Conservation (phyloP, 192 early-diverging fungal species). For the Coemansia sp. region DNA sequence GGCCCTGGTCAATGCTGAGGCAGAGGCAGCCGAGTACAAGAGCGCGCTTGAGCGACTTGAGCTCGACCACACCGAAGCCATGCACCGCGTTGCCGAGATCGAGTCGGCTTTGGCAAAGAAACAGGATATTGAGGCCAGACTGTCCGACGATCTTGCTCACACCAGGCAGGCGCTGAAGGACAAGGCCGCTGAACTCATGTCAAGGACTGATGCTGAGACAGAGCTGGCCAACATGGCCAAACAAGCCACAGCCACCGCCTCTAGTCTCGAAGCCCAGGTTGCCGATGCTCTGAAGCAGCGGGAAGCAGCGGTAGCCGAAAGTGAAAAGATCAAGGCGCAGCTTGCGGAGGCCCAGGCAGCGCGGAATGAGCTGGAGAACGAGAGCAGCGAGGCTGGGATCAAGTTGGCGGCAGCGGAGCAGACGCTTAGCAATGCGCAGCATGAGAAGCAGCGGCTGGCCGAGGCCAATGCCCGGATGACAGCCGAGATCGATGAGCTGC, state of each 20-base stretch:
- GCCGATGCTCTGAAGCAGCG: conserved; percentile 12
- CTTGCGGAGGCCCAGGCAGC: conserved; percentile 16
- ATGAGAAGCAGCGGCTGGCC: conserved; percentile 40
- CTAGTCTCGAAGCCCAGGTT: conserved; percentile 23
- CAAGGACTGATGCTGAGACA: conserved; percentile 7
- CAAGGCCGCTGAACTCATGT: conserved; percentile 27
- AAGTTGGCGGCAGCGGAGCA: conserved; percentile 62
- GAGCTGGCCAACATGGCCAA: conserved; percentile 28
- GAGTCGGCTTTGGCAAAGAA: conserved; percentile 29
- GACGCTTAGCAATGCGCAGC: conserved; percentile 30
- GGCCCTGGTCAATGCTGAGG: conserved; percentile 56
- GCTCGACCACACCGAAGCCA: conserved; percentile 24
- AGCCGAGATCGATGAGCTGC: conserved; percentile 57
- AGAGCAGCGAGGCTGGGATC: conserved; percentile 56
- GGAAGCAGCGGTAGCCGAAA: conserved; percentile 6
- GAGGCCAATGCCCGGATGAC: conserved; percentile 47
- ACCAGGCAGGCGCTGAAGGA: conserved; percentile 19
- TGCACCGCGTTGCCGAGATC: conserved; percentile 22
- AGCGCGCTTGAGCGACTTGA: conserved; percentile 29
- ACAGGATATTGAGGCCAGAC: conserved; percentile 17
- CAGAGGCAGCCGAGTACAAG: conserved; percentile 54
- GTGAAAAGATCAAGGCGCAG: conserved; percentile 18
- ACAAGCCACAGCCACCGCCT: conserved; percentile 13
- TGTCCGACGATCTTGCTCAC: conserved; percentile 23
- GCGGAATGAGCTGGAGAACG: conserved; percentile 59